Percentiles rank a stretch among this genome's conserved stretches.
phyloP scores from a whole-genome alignment of 352 stramenopile genomes.

The Phytopythium helicoides region DNA sequence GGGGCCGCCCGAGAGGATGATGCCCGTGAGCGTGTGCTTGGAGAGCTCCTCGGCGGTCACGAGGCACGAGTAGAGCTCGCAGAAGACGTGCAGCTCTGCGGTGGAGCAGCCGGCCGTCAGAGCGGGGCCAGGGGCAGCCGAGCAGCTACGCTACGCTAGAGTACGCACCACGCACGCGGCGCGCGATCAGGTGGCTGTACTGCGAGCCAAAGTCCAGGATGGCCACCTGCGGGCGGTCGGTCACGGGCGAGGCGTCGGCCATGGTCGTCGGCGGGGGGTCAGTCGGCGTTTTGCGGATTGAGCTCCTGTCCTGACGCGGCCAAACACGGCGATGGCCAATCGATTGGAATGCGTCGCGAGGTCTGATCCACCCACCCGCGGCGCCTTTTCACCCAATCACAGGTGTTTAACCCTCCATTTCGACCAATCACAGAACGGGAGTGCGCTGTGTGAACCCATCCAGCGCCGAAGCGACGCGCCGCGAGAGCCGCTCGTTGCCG shows the following conservation, averaged over 20 bases:
- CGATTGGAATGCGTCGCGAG: slow-evolving; percentile 17
- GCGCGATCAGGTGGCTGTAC: slow-evolving; percentile 99
- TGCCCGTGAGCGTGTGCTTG: slow-evolving; percentile 93
- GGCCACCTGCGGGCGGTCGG: slow-evolving; percentile 93
- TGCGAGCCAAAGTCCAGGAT: slow-evolving; percentile 99
- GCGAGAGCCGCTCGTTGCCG: slow-evolving; percentile 38
- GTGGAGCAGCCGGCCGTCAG: neutral
- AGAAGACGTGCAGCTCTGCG: slow-evolving; percentile 97
- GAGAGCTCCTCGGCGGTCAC: slow-evolving; percentile 91
- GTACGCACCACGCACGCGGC: slow-evolving; percentile 90
- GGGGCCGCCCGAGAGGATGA: slow-evolving; percentile 98
- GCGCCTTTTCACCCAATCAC: slow-evolving; percentile 27
- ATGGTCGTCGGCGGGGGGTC: slow-evolving; percentile 33
- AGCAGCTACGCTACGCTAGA: too few species aligned
- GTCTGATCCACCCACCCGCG: slow-evolving; percentile 16
- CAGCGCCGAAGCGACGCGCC: slow-evolving; percentile 23
- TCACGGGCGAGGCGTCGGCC: slow-evolving; percentile 71
- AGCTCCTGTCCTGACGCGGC: neutral
- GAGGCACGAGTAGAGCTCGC: slow-evolving; percentile 98
- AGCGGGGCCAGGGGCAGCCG: too few species aligned
- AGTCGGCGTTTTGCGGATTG: neutral
- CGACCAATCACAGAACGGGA: too few species aligned
- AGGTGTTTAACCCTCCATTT: neutral
- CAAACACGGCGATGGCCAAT: neutral
- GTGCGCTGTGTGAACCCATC: too few species aligned